Conservation (phyloP, 805 yeast species). For the Barnettozyma populi region DNA sequence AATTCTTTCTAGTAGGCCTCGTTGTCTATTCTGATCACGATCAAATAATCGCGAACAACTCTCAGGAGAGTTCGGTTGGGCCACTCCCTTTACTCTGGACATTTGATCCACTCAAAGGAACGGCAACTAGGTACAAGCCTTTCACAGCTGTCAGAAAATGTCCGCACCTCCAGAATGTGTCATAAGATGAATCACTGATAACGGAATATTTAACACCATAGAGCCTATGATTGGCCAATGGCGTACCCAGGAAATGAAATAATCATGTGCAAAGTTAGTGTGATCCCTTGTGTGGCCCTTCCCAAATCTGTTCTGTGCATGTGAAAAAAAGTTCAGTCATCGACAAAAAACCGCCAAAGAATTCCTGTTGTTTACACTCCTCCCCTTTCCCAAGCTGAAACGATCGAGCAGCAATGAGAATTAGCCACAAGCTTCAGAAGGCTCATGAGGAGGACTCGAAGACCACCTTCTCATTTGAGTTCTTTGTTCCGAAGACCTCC, state of each 20-base stretch:
- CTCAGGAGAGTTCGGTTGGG: neutral
- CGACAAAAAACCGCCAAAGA: slow-evolving; percentile 3
- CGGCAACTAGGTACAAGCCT: slow-evolving; percentile 1
- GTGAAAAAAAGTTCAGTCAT: slow-evolving; percentile 10
- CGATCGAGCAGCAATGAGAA: slow-evolving; percentile 27
- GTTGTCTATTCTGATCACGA: too few relatives aligned
- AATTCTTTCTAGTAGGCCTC: too few relatives aligned
- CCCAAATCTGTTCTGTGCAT: slow-evolving; percentile 5
- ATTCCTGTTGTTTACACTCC: neutral
- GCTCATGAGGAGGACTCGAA: slow-evolving; percentile 26
- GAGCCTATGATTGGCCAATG: neutral
- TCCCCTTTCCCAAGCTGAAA: neutral
- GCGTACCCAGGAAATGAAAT: neutral
- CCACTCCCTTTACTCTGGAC: neutral
- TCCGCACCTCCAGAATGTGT: neutral
- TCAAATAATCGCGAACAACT: too few relatives aligned
- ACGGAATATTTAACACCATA: neutral
- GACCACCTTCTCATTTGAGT: slow-evolving; percentile 92
- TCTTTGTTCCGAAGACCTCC: slow-evolving; percentile 93
- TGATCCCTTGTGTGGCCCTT: slow-evolving; percentile 7
- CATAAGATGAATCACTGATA: slow-evolving; percentile 1
- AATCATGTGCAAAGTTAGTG: slow-evolving; percentile 1
- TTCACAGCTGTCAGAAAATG: neutral
- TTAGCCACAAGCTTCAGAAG: slow-evolving; percentile 33
- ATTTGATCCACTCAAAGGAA: slow-evolving; percentile 2